phyloP scores from a whole-genome alignment of 78 protist genomes.

The Monosiga brevicollis region DNA sequence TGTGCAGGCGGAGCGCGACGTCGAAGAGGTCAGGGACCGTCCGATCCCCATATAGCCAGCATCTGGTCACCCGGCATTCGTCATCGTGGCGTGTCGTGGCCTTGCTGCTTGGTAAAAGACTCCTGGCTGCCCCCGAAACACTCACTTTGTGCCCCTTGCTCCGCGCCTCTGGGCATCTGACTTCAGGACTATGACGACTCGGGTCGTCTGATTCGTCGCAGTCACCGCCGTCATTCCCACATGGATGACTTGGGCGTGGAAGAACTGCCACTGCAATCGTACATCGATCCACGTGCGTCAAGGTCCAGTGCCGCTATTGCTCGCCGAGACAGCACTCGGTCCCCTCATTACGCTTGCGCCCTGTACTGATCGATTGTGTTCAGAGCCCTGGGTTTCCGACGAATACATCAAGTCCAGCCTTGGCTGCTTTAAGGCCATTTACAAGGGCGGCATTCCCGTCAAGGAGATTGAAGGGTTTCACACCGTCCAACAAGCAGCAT shows the following conservation, averaged over 20 bases:
- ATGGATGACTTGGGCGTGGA: not conserved
- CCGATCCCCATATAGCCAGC: not conserved
- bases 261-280: not conserved
- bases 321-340: not conserved
- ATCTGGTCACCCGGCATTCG: not conserved
- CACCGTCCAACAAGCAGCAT: not conserved
- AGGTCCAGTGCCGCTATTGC: not conserved
- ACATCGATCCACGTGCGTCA: not conserved
- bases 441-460: not conserved
- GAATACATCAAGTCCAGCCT: not conserved
- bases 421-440: not conserved
- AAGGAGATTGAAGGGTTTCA: not conserved
- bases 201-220: not conserved
- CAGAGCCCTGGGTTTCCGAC: not conserved
- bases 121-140: not conserved
- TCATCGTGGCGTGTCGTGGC: too few relatives aligned
- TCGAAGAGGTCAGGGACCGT: not conserved
- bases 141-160: not conserved
- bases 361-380: not conserved
- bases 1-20: not conserved
- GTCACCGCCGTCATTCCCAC: not conserved
- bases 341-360: not conserved
- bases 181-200: too few relatives aligned
- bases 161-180: too few relatives aligned
- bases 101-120: not conserved